Conservation (phyloP, 805 yeast species). For the Metschnikowia chrysomelidarum region DNA sequence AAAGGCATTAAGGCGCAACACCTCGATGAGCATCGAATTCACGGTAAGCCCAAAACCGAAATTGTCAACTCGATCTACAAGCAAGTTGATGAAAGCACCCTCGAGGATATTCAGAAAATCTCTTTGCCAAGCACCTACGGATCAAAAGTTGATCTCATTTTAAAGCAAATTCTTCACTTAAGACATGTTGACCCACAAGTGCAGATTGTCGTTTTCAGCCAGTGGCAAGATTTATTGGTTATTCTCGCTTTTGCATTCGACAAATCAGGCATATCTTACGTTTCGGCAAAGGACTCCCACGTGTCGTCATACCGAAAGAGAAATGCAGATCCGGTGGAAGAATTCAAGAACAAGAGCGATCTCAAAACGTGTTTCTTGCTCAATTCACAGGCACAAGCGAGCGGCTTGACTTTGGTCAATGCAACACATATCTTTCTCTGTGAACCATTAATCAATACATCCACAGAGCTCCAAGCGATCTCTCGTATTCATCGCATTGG, state of each 20-base stretch:
- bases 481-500: conserved; percentile 93
- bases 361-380: conserved; percentile 78
- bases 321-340: conserved; percentile 36
- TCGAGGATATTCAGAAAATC: conserved; percentile 44
- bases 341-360: conserved; percentile 56
- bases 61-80: conserved; percentile 35
- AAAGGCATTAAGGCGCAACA: conserved; percentile 50
- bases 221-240: conserved; percentile 74
- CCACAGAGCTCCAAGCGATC: conserved; percentile 87
- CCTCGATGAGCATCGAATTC: conserved; percentile 24
- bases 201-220: conserved; percentile 87
- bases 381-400: conserved; percentile 82
- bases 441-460: conserved; percentile 87
- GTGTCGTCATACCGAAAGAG: conserved; percentile 6
- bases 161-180: conserved; percentile 68
- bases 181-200: conserved; percentile 54
- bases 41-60: conserved; percentile 3
- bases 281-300: conserved; percentile 50
- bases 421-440: conserved; percentile 91
- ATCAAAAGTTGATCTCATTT: conserved; percentile 80
- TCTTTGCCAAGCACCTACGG: conserved; percentile 54
- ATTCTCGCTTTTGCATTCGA: conserved; percentile 65
- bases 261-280: conserved; percentile 52
- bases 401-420: conserved; percentile 87
- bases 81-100: conserved; percentile 39